phyloP scores from a whole-genome alignment of 179 eudicot genomes.

The Heliamphora pulchella region DNA sequence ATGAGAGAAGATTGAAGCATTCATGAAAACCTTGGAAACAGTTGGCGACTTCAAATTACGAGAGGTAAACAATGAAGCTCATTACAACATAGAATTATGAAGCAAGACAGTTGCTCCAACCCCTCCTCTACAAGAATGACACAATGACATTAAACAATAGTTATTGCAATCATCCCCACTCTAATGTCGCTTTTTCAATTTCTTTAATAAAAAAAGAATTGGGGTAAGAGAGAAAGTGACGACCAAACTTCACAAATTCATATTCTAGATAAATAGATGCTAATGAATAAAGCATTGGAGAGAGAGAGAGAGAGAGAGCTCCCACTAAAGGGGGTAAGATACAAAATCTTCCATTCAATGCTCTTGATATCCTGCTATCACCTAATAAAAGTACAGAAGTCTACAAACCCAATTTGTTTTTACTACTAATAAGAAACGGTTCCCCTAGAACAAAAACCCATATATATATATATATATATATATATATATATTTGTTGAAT shows the following conservation, averaged over 20 bases:
- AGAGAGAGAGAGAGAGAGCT: too few species aligned
- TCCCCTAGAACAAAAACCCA: too few species aligned
- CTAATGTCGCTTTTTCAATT: not conserved
- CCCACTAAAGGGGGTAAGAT: too few species aligned
- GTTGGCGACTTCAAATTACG: not conserved
- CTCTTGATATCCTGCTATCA: too few species aligned
- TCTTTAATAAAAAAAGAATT: not conserved
- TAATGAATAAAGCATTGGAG: too few species aligned
- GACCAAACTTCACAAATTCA: not conserved
- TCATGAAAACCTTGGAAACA: not conserved
- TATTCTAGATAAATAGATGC: too few species aligned
- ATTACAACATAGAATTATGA: not conserved
- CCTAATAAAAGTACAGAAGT: too few species aligned
- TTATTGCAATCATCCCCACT: not conserved
- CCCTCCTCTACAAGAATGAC: not conserved
- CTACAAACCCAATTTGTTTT: too few species aligned
- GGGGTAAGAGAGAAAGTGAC: not conserved
- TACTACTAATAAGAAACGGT: too few species aligned
- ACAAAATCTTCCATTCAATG: too few species aligned
- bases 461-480: too few species aligned
- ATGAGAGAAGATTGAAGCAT: not conserved
- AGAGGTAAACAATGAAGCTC: not conserved
- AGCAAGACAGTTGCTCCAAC: not conserved
- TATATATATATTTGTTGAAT: too few species aligned
- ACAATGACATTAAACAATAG: not conserved